Conservation (phyloP, 495 filamentous ascomycete genomes). For the Cladorrhinum samala region DNA sequence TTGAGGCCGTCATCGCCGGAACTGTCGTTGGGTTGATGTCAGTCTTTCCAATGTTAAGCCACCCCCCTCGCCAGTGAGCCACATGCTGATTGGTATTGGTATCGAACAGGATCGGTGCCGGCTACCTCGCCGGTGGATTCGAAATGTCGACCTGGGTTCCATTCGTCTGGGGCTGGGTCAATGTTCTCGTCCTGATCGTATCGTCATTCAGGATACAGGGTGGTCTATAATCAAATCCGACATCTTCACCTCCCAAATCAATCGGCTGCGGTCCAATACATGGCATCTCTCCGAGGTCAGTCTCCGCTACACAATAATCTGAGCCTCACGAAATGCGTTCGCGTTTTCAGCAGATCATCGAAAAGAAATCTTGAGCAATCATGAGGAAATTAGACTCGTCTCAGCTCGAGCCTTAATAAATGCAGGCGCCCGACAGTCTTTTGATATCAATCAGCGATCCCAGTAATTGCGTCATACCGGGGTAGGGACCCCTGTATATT, state of each 20-base stretch:
- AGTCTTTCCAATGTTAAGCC: slow-evolving; percentile 43
- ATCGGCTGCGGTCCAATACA: no score
- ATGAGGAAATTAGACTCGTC: no score
- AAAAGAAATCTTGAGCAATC: no score
- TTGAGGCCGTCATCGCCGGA: slow-evolving; percentile 80
- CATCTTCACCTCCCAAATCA: background rate
- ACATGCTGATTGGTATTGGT: slow-evolving; percentile 22
- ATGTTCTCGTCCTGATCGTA: slow-evolving; percentile 79
- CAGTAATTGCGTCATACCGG: slow-evolving; percentile 4
- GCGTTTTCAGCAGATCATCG: no score
- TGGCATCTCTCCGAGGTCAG: no score
- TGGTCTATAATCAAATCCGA: slow-evolving; percentile 49
- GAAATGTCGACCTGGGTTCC: slow-evolving; percentile 97
- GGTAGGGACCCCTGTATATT: background rate
- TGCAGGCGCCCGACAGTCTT: background rate
- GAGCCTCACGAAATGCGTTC: no score
- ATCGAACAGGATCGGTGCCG: slow-evolving; percentile 70
- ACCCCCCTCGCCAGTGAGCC: background rate
- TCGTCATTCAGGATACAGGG: slow-evolving; percentile 94
- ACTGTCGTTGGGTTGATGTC: slow-evolving; percentile 86
- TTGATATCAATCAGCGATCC: background rate
- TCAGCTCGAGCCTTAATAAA: background rate
- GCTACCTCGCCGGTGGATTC: slow-evolving; percentile 84
- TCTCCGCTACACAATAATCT: no score
- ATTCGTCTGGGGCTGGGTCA: slow-evolving; percentile 88